Base-by-base conservation (phyloP, 371 early-diverging fungal species). In the Mycotypha africana region DNA sequence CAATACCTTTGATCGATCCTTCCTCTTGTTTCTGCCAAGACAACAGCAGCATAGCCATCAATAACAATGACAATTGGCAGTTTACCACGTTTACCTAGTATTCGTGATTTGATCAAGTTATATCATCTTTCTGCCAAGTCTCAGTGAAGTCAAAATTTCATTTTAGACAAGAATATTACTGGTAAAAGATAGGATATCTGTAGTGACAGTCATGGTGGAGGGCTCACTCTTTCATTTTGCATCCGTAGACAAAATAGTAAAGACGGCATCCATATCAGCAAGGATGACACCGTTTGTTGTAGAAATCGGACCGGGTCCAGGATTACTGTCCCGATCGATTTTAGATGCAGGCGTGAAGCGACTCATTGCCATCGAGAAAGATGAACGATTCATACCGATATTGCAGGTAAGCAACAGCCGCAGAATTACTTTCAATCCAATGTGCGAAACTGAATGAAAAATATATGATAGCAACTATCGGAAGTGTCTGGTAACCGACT, bases 271-370 rank as follows among this genome's bases (percentile, higher is more conserved):
- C n/a, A 62, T 86, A 22, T 71, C 78, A 17, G 46, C 60, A 8
- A 31, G 84, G 89, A 48, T 67, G 8, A 78, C 84, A 41, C 69
- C 81, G 12, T 64, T 90, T 4, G 81, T 86, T n/a, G 70, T 91
- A 20, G 92, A 91, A 63, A 88, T 91, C 15, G 92, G 91, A 1
- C 89, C 92, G 38, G 91, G 88, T 0, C 91, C 91, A 14, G 92
- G 92, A 4, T 60, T 89, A 28, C 62, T 91, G 14, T 86, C 92
- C 10, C 70, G 92, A 17, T 87, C 89, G 8, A 78, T 91, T 12
- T 52, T 91, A 26, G 85, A 86, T 51, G 63, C 78, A 10, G 86
- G 86, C 2, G 83, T 77, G 0, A 50, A 48, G n/a, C 66, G 71
- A 38, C 74, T 91, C 7, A 74, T 90, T 14, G 92, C 76, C 0